A percentile compares a stretch with the other conserved stretches of the same genome.
Conservation (phyloP, 768 basidiomycete genomes). For the Strobilomyces echinocephalus region DNA sequence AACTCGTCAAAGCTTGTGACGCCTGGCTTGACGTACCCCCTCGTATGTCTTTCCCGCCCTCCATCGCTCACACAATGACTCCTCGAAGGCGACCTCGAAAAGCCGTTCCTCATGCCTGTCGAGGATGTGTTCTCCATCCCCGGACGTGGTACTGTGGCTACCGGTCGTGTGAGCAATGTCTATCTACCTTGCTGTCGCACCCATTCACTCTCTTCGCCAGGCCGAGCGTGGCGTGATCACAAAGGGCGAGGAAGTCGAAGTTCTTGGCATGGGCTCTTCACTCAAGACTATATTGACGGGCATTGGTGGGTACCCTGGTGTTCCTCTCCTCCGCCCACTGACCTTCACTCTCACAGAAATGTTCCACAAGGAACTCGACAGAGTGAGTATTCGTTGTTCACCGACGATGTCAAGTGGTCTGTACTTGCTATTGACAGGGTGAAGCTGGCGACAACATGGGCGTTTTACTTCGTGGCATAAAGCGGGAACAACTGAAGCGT, state of each 20-base stretch:
- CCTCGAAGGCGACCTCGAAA: conserved; percentile 82
- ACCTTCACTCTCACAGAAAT: conserved; percentile 57
- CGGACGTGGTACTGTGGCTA: conserved; percentile 96
- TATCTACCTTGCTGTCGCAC: not conserved
- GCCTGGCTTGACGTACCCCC: conserved; percentile 90
- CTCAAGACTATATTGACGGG: conserved; percentile 95
- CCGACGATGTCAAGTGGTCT: not conserved
- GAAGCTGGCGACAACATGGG: conserved; percentile 99
- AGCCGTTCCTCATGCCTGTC: conserved; percentile 93
- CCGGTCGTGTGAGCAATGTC: conserved; percentile 66
- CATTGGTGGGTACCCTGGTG: conserved; percentile 50
- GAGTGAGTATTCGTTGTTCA: conserved; percentile 42
- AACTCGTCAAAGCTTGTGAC: conserved; percentile 84
- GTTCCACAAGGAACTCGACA: conserved; percentile 99
- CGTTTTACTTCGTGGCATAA: conserved; percentile 90
- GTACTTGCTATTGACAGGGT: conserved; percentile 43
- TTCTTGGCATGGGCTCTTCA: conserved; percentile 75
- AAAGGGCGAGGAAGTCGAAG: conserved; percentile 92
- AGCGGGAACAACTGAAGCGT: conserved; percentile 91
- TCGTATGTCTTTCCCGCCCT: conserved; percentile 47
- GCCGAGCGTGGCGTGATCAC: conserved; percentile 88
- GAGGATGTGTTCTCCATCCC: conserved; percentile 98
- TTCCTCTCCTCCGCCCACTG: not conserved
- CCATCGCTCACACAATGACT: not conserved
- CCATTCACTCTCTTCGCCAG: conserved; percentile 32